These are phyloP conservation scores for Tricholoma saponaceum DNA, from an alignment of 768 basidiomycete species.

Conservation along the genomic window DNA sequence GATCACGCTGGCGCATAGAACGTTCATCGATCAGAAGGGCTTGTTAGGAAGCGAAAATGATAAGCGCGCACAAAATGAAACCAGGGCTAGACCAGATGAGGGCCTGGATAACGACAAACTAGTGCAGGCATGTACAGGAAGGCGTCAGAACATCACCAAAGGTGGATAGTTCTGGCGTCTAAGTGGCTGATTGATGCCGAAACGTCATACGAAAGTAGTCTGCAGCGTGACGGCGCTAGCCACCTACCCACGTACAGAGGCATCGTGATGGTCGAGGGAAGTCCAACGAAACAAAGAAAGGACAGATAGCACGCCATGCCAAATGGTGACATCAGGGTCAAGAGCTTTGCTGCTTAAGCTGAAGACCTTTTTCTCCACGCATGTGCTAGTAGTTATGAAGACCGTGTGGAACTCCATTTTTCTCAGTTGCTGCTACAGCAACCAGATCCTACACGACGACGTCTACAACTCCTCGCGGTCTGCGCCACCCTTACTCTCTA, in stretches of 20 bases:
- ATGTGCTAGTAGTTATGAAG: neutral
- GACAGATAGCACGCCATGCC: too few relatives aligned
- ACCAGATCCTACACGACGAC: neutral
- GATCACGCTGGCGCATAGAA: neutral
- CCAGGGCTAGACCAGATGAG: neutral
- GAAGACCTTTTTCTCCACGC: neutral
- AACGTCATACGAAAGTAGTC: too few relatives aligned
- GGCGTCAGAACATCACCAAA: neutral
- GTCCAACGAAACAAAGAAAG: too few relatives aligned
- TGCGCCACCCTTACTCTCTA: conserved; percentile 37
- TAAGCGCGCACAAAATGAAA: neutral
- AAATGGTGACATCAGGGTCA: neutral
- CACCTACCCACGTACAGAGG: too few relatives aligned
- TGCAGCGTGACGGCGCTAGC: too few relatives aligned
- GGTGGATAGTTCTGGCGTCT: neutral
- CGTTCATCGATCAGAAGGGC: neutral
- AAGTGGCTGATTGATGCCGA: conserved; percentile 10
- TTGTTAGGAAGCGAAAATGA: neutral
- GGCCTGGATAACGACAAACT: neutral
- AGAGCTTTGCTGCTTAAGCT: neutral
- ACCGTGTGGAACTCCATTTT: neutral
- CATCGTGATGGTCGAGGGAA: too few relatives aligned
- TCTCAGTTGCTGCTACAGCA: neutral
- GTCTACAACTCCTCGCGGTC: conserved; percentile 55
- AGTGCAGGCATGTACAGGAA: neutral